These are phyloP conservation scores for Colletotrichum limetticola DNA, from an alignment of 2,329 filamentous ascomycete genomes.

Conservation along the genomic window DNA sequence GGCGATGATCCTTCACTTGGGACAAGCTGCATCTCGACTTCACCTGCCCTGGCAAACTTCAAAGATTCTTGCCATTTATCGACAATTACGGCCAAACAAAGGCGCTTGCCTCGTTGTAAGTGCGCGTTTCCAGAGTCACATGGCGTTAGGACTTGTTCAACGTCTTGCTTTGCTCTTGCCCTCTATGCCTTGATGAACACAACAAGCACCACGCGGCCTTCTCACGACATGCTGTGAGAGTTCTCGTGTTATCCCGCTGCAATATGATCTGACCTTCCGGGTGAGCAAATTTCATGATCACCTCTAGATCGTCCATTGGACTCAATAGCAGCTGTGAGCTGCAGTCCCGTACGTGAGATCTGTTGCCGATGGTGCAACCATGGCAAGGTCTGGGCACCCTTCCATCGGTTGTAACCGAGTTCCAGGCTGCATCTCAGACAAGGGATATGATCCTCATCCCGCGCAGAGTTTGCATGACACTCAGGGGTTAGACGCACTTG, in stretches of 20 bases:
- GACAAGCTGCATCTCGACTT: not conserved
- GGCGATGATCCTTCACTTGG: not conserved
- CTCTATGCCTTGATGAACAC: not conserved
- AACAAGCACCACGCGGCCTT: not conserved
- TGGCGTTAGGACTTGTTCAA: too few species aligned
- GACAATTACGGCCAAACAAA: not conserved
- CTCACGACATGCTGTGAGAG: not conserved
- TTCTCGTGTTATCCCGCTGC: not conserved
- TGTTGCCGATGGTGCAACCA: not conserved
- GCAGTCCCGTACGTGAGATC: not conserved
- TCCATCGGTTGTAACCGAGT: conserved; percentile 13
- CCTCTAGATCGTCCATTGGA: not conserved
- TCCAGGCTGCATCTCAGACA: conserved; percentile 8
- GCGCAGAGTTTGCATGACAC: not conserved
- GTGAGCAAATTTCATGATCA: not conserved
- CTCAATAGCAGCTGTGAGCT: not conserved
- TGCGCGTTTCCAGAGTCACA: not conserved
- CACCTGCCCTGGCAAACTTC: not conserved
- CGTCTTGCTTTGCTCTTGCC: too few species aligned
- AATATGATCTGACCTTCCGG: not conserved
- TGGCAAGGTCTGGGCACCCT: not conserved
- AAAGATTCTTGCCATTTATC: not conserved
- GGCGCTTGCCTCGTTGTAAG: not conserved
- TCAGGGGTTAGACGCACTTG: not conserved
- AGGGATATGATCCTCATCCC: conserved; percentile 21